Evolutionary conservation across 148 eudicot species (phyloP).

Genomic region (Amaranthus cruentus): DNA sequence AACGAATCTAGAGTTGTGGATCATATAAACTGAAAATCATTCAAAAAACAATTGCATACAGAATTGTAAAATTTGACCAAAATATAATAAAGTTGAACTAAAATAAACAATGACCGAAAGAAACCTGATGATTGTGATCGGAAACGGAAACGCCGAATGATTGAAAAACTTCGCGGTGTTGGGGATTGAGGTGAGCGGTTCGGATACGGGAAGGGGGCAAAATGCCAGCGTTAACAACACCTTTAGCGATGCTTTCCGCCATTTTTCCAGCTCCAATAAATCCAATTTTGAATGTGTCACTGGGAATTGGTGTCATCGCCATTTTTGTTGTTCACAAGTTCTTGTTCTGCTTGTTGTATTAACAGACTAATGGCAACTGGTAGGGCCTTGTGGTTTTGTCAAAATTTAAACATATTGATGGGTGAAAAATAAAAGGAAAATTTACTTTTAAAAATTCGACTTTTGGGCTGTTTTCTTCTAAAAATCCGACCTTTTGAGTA

Average conservation of each 20-base stretch:
- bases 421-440: no score
- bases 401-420: no score
- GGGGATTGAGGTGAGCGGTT: slow-evolving; percentile 62
- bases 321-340: not conserved
- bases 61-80: no score
- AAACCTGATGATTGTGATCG: slow-evolving; percentile 60
- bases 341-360: no score
- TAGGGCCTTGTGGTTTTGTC: no score
- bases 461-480: no score
- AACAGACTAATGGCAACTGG: no score
- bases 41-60: not conserved
- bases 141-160: slow-evolving; percentile 79
- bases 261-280: slow-evolving; percentile 97
- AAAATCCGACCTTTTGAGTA: no score
- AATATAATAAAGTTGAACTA: no score
- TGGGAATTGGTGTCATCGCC: slow-evolving; percentile 44
- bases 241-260: slow-evolving; percentile 96
- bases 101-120: not conserved
- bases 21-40: no score
- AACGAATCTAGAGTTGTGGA: not conserved
- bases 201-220: slow-evolving; percentile 67
- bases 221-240: slow-evolving; percentile 68
- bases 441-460: no score
- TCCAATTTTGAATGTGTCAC: slow-evolving; percentile 68
- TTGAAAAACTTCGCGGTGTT: slow-evolving; percentile 65